Base-by-base conservation (phyloP, 352 stramenopile species). In the Phytophthora aleatoria region DNA sequence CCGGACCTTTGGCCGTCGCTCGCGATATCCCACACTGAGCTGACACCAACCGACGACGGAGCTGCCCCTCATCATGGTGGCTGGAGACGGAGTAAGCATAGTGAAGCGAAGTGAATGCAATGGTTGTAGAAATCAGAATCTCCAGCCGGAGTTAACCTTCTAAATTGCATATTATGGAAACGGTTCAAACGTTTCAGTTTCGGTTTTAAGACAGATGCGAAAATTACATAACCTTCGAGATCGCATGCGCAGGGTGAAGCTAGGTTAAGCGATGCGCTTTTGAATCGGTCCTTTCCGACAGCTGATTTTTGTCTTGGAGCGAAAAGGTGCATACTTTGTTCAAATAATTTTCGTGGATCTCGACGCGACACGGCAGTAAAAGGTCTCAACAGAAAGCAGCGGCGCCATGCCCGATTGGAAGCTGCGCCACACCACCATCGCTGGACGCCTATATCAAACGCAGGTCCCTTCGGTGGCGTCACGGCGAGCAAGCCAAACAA, bases 11-110 rank as follows among this genome's bases (percentile, higher is more conserved):
- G 44, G 50, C 50, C 36, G 56, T 74, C 56, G 55, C 36, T 67
- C 61, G 67, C 56, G 44, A 68, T 58, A 69, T 71, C 57, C 38
- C 66, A 65, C 61, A 67, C 66, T 74, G 66, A 62, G 36, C 28
- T 31, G 38, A 15, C 43, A 70, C 38, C 52, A 62, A 64, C 41
- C 7, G 62, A 64, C 62, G 15, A 67, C 44, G 10, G 28, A 39
- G 11, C 42, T 38, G 33, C 52, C 38, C 38, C 39, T 30, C 51
- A 41, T 41, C 35, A 41, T 41, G 35, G 12, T 5, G 35, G 2
- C 35, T 11, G 10, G 12, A 41, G 10, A 6, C 12, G 35, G 35
- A 41, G 35, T 41, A 41, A 41, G 35, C 8, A 41, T n/a, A 72
- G 12, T 68, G 38, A 73, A 57, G 12, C 12, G 43, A 57, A 73